phyloP scores from a whole-genome alignment of 257 asterid genomes.

The Avicennia marina region DNA sequence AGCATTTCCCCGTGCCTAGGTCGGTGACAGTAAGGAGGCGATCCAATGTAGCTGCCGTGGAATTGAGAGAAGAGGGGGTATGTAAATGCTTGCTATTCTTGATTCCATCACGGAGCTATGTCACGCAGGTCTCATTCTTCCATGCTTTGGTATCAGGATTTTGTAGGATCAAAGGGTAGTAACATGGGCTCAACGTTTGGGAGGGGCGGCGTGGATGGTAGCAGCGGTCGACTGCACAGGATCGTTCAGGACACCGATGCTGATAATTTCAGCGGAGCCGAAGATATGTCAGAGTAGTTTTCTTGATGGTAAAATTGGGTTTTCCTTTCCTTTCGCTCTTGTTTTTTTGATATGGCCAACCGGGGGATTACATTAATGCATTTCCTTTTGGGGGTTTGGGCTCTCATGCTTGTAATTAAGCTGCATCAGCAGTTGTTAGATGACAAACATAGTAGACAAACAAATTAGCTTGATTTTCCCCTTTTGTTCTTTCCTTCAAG shows the following conservation, averaged over 20 bases:
- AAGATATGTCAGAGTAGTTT: slow-evolving; percentile 68
- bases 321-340: too few relatives aligned
- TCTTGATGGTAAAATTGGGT: too few relatives aligned
- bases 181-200: slow-evolving; percentile 28
- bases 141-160: slow-evolving; percentile 40
- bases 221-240: slow-evolving; percentile 31
- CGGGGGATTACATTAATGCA: too few relatives aligned
- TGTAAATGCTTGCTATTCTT: too few relatives aligned
- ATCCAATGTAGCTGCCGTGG: slow-evolving; percentile 44
- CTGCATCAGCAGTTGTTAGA: too few relatives aligned
- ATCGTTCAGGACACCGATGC: slow-evolving; percentile 43
- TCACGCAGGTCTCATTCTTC: background rate
- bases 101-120: background rate
- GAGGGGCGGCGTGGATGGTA: slow-evolving; percentile 37
- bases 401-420: too few relatives aligned
- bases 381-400: too few relatives aligned
- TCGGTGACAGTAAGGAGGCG: slow-evolving; percentile 67
- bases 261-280: slow-evolving; percentile 65
- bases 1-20: slow-evolving; percentile 73
- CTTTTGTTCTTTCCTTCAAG: too few relatives aligned
- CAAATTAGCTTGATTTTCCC: too few relatives aligned
- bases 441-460: too few relatives aligned
- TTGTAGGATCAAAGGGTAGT: slow-evolving; percentile 37
- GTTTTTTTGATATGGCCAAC: too few relatives aligned
- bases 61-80: slow-evolving; percentile 64